Evolutionary conservation across 225 moss, liverwort and hornwort genomes (phyloP).

Genomic region (Pseudoscleropodium purum): DNA sequence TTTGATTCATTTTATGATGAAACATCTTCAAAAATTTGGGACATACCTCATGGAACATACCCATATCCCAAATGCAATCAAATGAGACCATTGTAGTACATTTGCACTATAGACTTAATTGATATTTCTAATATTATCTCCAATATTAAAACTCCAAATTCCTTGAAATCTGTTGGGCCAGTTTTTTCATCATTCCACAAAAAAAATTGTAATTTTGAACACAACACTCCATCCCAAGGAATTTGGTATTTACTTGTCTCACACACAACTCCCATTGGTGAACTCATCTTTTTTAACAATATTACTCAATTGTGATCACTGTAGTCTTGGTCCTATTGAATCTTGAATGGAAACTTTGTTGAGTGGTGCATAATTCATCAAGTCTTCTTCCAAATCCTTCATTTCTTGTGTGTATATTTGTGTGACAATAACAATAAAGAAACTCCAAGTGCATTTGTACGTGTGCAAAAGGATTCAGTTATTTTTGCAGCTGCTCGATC

Average conservation of each 20-base stretch:
- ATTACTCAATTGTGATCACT: neutral
- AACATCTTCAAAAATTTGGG: neutral
- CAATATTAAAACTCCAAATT: neutral
- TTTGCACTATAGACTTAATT: neutral
- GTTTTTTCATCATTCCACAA: neutral
- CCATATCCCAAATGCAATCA: neutral
- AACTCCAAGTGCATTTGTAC: neutral
- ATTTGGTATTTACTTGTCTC: neutral
- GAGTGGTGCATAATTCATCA: neutral
- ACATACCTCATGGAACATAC: accelerated
- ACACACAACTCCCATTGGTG: neutral
- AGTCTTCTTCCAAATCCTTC: neutral
- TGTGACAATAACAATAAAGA: neutral
- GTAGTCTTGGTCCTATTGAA: neutral
- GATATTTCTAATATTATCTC: neutral
- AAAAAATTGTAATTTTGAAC: neutral
- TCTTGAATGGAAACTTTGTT: neutral
- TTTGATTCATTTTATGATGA: neutral
- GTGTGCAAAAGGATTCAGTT: no score
- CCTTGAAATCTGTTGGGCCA: neutral
- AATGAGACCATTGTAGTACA: accelerated
- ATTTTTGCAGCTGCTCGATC: no score
- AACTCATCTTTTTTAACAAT: neutral
- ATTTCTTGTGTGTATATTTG: accelerated
- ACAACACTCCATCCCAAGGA: no score